Percentiles rank a stretch among this genome's conserved stretches.
Conservation (phyloP, 441 rosid species). For the Eutrema salsugineum region DNA sequence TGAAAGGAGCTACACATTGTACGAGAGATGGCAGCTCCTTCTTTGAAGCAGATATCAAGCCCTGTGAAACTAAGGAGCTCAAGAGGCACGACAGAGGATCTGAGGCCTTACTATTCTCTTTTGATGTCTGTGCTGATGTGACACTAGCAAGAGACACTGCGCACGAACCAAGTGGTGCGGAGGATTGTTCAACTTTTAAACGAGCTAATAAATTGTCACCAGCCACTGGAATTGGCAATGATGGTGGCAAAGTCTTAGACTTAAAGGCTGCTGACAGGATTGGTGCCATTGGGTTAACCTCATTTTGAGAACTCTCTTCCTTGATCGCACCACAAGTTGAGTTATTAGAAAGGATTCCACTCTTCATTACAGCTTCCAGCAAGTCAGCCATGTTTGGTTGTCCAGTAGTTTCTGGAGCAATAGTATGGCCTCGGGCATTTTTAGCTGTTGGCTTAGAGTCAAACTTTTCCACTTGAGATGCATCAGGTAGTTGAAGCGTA, state of each 20-base stretch:
- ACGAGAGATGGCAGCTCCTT: constrained; percentile 38
- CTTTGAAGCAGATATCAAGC: constrained; percentile 85
- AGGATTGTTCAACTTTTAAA: constrained; percentile 45
- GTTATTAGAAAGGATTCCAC: constrained; percentile 58
- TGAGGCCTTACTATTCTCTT: constrained; percentile 40
- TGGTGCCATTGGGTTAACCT: constrained; percentile 34
- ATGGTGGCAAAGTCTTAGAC: constrained; percentile 27
- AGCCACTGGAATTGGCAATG: constrained; percentile 34
- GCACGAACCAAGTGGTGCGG: constrained; percentile 39
- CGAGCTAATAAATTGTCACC: constrained; percentile 32
- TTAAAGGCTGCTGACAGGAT: constrained; percentile 34
- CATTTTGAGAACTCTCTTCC: constrained; percentile 33
- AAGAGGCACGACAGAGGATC: constrained; percentile 79
- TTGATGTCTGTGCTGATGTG: constrained; percentile 39
- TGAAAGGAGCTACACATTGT: constrained; percentile 32
- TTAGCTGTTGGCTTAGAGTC: constrained; percentile 34
- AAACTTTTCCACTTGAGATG: constrained; percentile 35
- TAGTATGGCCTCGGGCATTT: constrained; percentile 36
- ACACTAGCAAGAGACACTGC: constrained; percentile 31
- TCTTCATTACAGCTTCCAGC: constrained; percentile 71
- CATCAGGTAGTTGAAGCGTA: constrained; percentile 42
- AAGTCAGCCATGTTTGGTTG: constrained; percentile 58
- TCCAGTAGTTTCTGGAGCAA: constrained; percentile 41
- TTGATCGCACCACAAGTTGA: constrained; percentile 34
- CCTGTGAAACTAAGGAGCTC: constrained; percentile 87